These are phyloP conservation scores for Termitomyces sp. DNA, from an alignment of 768 basidiomycete genomes.

Conservation along the genomic window DNA sequence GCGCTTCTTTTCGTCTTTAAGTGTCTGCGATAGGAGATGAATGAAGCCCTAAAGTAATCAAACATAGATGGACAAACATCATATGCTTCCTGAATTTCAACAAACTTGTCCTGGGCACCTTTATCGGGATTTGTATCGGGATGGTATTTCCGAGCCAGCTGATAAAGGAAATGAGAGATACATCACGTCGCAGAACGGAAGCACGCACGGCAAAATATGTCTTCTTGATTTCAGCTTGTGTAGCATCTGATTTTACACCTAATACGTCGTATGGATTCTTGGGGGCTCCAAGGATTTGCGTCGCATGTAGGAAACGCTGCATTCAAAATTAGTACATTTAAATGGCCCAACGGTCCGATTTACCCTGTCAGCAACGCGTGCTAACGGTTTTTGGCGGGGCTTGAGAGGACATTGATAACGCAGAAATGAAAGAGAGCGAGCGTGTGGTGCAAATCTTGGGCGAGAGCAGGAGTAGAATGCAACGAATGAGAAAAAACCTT, in stretches of 20 bases:
- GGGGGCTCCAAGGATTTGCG: conserved; percentile 42
- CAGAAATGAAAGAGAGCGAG: conserved; percentile 34
- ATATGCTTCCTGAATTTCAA: conserved; percentile 96
- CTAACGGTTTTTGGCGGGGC: conserved; percentile 16
- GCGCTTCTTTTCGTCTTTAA: conserved; percentile 94
- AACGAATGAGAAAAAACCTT: conserved; percentile 48
- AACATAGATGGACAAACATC: conserved; percentile 50
- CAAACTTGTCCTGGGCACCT: conserved; percentile 83
- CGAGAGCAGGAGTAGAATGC: conserved; percentile 54
- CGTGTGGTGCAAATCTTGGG: conserved; percentile 19
- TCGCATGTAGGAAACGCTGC: conserved; percentile 75
- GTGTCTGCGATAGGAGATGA: conserved; percentile 44
- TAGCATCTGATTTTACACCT: conserved; percentile 81
- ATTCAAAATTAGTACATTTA: conserved; percentile 14
- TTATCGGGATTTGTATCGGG: conserved; percentile 97
- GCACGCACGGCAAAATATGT: conserved; percentile 84
- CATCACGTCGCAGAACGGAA: conserved; percentile 4
- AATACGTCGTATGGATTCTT: conserved; percentile 92
- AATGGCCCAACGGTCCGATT: conserved; percentile 4
- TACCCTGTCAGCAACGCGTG: conserved; percentile 36
- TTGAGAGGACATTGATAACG: conserved; percentile 30
- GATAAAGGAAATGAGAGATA: conserved; percentile 13
- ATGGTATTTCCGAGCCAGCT: conserved; percentile 98
- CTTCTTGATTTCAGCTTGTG: conserved; percentile 91
- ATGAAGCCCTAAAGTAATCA: background rate